Base-by-base conservation (phyloP, 2,329 filamentous ascomycete species). In the Penicillium sp. region DNA sequence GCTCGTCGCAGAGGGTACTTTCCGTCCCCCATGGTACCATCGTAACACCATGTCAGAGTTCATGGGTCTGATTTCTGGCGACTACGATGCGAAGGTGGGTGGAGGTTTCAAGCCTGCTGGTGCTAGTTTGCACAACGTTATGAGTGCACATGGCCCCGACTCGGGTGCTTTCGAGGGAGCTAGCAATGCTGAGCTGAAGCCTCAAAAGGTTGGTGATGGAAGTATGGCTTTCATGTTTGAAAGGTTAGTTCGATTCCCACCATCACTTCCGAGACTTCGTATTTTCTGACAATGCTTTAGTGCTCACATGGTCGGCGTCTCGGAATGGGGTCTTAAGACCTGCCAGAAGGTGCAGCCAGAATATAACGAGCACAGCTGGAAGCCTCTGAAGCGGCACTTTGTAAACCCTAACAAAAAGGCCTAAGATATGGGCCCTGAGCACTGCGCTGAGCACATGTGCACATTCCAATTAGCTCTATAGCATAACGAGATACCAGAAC, bases 351-450 rank as follows among this genome's bases (percentile, higher is more conserved):
- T 86, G 35, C 84, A 87, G 71, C 75, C 81, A 57, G 79, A 79
- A 49, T 94, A 93, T 63, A 89, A 82, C 64, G 80, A 83, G 50
- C 85, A 94, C 73, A 90, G 86, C 65, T 95, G 88, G 88, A 82
- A 76, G 26, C 77, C 77, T 0, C 70, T 87, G 45, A 79, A 80
- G 67, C 76, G 81, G 38, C 79, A 85, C 62, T 86, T 83, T 55
- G 72, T 73, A 62, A 72, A 73, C 61, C 75, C 76, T 17, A 72
- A 75, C 53, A 74, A 75, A 60, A 43, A 42, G 32, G 37, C 26
- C n/a, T 47, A 35, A 29, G 29, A 4, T 34, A 22, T 15, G 4
- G 3, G 13, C 3, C 17, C 3, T 8, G 6, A 17, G 4, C 17
- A 37, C 21, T 34, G 9, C 22, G 9, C 22, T n/a, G 3, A 28